Conservation (phyloP, 345 rosid species). For the Laguncularia racemosa region DNA sequence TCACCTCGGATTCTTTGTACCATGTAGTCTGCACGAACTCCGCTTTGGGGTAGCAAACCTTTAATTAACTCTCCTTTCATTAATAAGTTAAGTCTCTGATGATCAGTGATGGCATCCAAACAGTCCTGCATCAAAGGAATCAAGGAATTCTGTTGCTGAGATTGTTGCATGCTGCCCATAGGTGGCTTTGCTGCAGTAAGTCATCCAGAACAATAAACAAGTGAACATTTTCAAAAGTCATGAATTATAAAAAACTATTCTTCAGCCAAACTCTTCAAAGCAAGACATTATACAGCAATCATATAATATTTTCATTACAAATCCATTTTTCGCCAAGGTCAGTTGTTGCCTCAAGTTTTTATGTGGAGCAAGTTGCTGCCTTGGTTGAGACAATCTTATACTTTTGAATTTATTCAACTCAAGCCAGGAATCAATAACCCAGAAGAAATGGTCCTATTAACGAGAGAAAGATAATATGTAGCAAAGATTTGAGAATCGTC, state of each 20-base stretch:
- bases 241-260: no score
- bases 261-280: no score
- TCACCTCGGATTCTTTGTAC: constrained; percentile 76
- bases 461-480: background rate
- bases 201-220: background rate
- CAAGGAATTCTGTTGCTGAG: constrained; percentile 57
- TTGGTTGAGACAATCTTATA: no score
- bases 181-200: constrained; percentile 50
- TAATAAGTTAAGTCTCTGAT: constrained; percentile 77
- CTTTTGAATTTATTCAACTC: no score
- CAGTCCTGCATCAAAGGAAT: constrained; percentile 76
- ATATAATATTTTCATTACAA: no score
- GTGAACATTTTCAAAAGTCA: background rate
- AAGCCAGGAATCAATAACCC: no score
- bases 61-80: constrained; percentile 96
- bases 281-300: no score
- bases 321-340: no score
- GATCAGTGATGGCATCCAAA: constrained; percentile 81
- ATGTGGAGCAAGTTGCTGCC: no score
- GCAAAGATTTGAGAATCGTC: constrained; percentile 1
- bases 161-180: constrained; percentile 44
- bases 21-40: constrained; percentile 59
- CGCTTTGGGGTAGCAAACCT: constrained; percentile 77
- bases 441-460: background rate
- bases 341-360: no score